Percentiles rank a stretch among this genome's conserved stretches.
Evolutionary conservation across 331 rosid genomes (phyloP).

Genomic region (Dryas integrifolia): DNA sequence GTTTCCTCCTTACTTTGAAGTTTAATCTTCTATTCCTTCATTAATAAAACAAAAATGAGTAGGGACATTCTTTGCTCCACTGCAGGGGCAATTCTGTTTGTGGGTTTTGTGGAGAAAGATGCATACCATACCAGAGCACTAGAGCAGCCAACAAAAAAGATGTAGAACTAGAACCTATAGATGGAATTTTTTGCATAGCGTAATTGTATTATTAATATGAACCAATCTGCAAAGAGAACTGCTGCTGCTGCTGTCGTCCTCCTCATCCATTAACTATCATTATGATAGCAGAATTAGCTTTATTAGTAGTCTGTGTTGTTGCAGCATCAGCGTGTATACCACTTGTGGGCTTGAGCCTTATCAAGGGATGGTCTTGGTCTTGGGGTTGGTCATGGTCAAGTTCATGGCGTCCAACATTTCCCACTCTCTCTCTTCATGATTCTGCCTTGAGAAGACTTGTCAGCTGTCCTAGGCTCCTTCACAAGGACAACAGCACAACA

Average conservation of each 20-base stretch:
- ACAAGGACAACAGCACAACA: background rate
- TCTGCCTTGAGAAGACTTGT: too few species aligned
- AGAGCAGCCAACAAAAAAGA: background rate
- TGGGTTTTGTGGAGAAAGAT: background rate
- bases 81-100: background rate
- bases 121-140: too few species aligned
- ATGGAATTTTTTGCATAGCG: background rate
- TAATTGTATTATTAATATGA: too few species aligned
- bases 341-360: background rate
- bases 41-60: too few species aligned
- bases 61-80: slow-evolving; percentile 1
- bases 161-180: too few species aligned
- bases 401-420: slow-evolving; percentile 2
- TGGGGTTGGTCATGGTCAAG: slow-evolving; percentile 16
- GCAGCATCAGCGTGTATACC: background rate
- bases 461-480: background rate
- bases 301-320: background rate
- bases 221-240: too few species aligned
- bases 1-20: too few species aligned
- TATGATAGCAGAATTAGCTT: background rate
- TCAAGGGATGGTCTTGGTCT: slow-evolving; percentile 9
- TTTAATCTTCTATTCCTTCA: too few species aligned
- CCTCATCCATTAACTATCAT: background rate
- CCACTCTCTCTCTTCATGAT: background rate
- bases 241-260: too few species aligned